A percentile compares a stretch with the other conserved stretches of the same genome.
Conservation (phyloP, 164 flowering plant species). For the Aristolochia californica region DNA sequence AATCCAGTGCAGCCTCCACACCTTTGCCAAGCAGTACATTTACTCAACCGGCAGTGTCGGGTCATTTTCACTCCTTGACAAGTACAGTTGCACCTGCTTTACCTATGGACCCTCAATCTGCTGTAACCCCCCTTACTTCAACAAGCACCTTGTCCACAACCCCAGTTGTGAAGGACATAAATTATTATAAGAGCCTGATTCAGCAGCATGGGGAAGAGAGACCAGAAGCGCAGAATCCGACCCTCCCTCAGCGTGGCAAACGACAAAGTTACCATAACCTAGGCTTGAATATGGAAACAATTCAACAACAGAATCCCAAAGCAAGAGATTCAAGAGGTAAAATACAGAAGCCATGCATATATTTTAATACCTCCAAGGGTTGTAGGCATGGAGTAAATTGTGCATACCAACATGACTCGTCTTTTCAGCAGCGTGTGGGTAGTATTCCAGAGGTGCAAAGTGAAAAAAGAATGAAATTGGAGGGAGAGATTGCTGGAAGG, state of each 20-base stretch:
- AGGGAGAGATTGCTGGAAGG: constrained; percentile 51
- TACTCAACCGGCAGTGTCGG: constrained; percentile 6
- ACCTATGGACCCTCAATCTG: constrained; percentile 1
- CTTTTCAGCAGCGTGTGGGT: constrained; percentile 29
- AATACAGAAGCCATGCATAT: constrained; percentile 69
- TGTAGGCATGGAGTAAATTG: constrained; percentile 83
- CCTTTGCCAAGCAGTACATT: constrained; percentile 1
- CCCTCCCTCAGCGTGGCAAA: constrained; percentile 17
- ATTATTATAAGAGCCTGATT: constrained; percentile 79
- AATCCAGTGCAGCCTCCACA: constrained; percentile 17
- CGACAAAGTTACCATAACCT: constrained; percentile 16
- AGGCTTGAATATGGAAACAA: constrained; percentile 22
- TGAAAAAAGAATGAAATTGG: constrained; percentile 81
- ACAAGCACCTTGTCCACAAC: constrained; percentile 18
- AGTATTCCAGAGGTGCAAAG: constrained; percentile 38
- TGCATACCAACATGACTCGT: constrained; percentile 54
- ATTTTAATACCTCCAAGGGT: constrained; percentile 68
- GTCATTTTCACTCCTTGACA: constrained; percentile 24
- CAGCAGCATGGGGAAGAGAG: constrained; percentile 85
- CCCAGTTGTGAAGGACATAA: constrained; percentile 42
- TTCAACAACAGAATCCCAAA: constrained; percentile 15
- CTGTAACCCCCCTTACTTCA: constrained; percentile 9
- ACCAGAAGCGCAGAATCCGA: constrained; percentile 27
- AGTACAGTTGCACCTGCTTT: constrained; percentile 22
- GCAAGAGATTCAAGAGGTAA: constrained; percentile 46